phyloP scores from a whole-genome alignment of 345 rosid species.

The Anacardium occidentale region DNA sequence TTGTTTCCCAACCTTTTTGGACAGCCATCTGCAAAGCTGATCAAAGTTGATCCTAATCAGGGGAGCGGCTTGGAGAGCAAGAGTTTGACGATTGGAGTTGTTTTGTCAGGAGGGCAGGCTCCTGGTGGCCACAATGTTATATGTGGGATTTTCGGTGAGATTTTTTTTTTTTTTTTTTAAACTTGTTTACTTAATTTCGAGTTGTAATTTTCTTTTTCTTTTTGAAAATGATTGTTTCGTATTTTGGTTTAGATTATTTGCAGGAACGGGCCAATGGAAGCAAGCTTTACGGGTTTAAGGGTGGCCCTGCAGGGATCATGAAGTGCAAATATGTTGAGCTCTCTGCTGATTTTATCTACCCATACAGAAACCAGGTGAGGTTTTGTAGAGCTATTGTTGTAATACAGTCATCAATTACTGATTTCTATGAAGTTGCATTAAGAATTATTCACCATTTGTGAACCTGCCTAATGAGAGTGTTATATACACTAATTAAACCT shows the following conservation, averaged over 20 bases:
- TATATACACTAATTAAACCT: too few species aligned
- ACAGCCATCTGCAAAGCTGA: constrained; percentile 36
- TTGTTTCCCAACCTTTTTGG: constrained; percentile 40
- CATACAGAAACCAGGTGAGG: constrained; percentile 30
- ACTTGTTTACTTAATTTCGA: neutral
- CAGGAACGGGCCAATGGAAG: constrained; percentile 23
- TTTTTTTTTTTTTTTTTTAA: neutral
- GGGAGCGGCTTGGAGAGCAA: constrained; percentile 14
- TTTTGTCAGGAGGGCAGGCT: constrained; percentile 46
- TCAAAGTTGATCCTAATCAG: constrained; percentile 6
- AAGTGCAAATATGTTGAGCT: constrained; percentile 27
- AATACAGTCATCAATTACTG: neutral
- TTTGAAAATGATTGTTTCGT: neutral
- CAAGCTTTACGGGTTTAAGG: constrained; percentile 22
- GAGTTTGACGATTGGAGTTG: constrained; percentile 40
- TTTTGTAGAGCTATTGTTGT: neutral
- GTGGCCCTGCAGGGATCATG: constrained; percentile 32
- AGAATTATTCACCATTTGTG: neutral
- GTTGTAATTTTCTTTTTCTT: too few species aligned
- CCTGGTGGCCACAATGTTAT: constrained; percentile 52
- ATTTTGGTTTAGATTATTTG: constrained; percentile 28
- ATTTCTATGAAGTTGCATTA: neutral
- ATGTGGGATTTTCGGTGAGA: constrained; percentile 43
- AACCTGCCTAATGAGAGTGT: neutral
- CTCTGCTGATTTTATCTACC: constrained; percentile 14